Percentiles rank a stretch among this genome's conserved stretches.
phyloP scores from a whole-genome alignment of 2,329 filamentous ascomycete species.

The Microsporum ferrugineum region DNA sequence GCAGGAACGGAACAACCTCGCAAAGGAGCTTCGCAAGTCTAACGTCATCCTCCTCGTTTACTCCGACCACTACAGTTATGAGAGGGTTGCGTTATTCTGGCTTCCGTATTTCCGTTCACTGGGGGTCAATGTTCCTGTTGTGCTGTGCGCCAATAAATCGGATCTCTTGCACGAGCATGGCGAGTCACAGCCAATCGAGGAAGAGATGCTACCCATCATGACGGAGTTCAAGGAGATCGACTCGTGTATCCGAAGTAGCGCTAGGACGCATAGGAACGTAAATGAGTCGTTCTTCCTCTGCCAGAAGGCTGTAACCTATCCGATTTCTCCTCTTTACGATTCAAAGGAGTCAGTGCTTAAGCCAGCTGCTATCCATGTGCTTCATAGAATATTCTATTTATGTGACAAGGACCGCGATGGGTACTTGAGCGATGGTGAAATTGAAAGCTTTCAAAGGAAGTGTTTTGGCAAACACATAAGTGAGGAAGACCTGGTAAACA shows the following conservation, averaged over 20 bases:
- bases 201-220: constrained; percentile 98
- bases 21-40: constrained; percentile 89
- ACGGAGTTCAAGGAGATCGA: constrained; percentile 98
- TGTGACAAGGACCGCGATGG: constrained; percentile 96
- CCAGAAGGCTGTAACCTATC: constrained; percentile 94
- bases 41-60: constrained; percentile 97
- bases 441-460: constrained; percentile 78
- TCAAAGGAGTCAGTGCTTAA: constrained; percentile 86
- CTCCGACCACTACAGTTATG: constrained; percentile 97
- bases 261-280: constrained; percentile 82
- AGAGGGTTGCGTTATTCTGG: constrained; percentile 93
- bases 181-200: constrained; percentile 76
- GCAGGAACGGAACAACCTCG: constrained; percentile 78
- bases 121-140: constrained; percentile 96
- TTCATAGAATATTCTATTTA: constrained; percentile 86
- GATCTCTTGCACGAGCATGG: constrained; percentile 65
- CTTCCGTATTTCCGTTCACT: constrained; percentile 95
- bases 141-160: constrained; percentile 95
- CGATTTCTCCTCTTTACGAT: constrained; percentile 91
- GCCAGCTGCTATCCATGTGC: constrained; percentile 72
- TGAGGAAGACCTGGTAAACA: constrained; percentile 71
- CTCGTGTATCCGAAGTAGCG: constrained; percentile 89
- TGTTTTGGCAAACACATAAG: constrained; percentile 84
- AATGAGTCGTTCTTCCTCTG: constrained; percentile 96
- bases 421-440: constrained; percentile 77